A percentile compares a stretch with the other conserved stretches of the same genome.
Evolutionary conservation across 2,329 filamentous ascomycete genomes (phyloP).

Genomic region (Aureobasidium sp.): DNA sequence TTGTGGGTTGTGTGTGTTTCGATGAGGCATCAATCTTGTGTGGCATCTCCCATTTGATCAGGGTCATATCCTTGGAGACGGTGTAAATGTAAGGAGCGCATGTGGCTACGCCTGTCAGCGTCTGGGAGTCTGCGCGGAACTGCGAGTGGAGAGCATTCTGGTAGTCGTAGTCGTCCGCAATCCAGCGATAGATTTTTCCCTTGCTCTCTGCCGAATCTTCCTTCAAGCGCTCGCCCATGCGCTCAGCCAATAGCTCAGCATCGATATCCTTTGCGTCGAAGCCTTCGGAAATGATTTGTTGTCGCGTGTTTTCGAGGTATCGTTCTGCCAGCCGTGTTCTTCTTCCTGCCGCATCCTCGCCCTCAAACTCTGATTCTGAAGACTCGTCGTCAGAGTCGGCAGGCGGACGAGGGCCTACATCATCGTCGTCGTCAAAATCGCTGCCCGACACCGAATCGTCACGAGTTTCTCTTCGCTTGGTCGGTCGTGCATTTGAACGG

Average conservation of each 20-base stretch:
- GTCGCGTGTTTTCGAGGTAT: slow-evolving; percentile 83
- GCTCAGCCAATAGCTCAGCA: slow-evolving; percentile 71
- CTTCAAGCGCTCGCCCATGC: slow-evolving; percentile 62
- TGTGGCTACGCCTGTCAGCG: slow-evolving; percentile 72
- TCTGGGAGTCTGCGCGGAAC: slow-evolving; percentile 71
- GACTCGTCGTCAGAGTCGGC: slow-evolving; percentile 20
- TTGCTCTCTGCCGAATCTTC: slow-evolving; percentile 90
- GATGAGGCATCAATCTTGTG: slow-evolving; percentile 29
- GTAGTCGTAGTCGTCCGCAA: slow-evolving; percentile 69
- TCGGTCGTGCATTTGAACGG: slow-evolving; percentile 35
- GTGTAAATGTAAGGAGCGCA: slow-evolving; percentile 80
- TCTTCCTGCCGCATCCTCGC: slow-evolving; percentile 84
- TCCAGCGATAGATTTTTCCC: slow-evolving; percentile 76
- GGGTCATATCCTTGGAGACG: slow-evolving; percentile 71
- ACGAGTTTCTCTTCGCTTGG: slow-evolving; percentile 45
- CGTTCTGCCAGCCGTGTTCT: slow-evolving; percentile 80
- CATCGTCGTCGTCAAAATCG: slow-evolving; percentile 53
- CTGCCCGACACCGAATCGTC: slow-evolving; percentile 87
- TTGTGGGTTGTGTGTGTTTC: slow-evolving; percentile 53
- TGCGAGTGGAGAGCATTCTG: slow-evolving; percentile 58
- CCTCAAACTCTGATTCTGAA: slow-evolving; percentile 50
- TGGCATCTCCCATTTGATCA: slow-evolving; percentile 87
- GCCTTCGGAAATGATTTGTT: slow-evolving; percentile 68
- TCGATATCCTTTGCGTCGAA: slow-evolving; percentile 95
- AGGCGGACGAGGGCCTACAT: slow-evolving; percentile 32